Evolutionary conservation across 371 early-diverging fungal genomes (phyloP).

Genomic region (Mortierella sp.): DNA sequence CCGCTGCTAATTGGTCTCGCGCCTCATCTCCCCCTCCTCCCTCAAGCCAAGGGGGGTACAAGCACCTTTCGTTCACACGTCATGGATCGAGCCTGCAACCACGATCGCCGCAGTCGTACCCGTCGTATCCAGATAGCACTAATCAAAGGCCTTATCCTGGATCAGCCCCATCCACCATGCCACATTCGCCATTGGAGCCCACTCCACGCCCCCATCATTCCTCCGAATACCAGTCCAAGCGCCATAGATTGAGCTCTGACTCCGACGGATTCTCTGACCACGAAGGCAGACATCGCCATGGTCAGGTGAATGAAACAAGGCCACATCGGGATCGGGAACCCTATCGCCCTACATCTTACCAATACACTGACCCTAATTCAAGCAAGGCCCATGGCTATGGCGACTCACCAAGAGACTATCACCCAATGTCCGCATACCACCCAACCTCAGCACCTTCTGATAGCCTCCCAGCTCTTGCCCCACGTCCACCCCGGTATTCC

Average conservation of each 20-base stretch:
- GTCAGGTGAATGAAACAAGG: not conserved
- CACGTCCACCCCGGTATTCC: constrained; percentile 28
- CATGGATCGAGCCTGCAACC: constrained; percentile 12
- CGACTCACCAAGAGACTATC: constrained; percentile 6
- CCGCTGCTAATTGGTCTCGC: constrained; percentile 5
- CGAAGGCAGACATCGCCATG: constrained; percentile 13
- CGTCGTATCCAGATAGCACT: not conserved
- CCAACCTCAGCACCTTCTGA: constrained; percentile 2
- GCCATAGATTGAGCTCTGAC: constrained; percentile 24
- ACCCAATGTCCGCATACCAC: not conserved
- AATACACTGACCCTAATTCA: not conserved
- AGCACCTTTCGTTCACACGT: constrained; percentile 19
- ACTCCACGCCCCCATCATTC: constrained; percentile 13
- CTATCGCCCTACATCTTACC: constrained; percentile 6
- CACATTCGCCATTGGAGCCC: constrained; percentile 16
- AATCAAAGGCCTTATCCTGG: constrained; percentile 12
- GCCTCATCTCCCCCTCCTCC: constrained; percentile 3
- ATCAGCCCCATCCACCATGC: constrained; percentile 10
- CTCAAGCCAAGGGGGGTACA: constrained; percentile 4
- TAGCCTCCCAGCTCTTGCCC: constrained; percentile 12
- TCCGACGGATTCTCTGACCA: constrained; percentile 25
- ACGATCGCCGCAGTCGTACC: constrained; percentile 14
- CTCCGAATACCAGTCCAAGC: constrained; percentile 27
- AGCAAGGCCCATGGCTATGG: constrained; percentile 4
- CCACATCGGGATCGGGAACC: constrained; percentile 7